phyloP scores from a whole-genome alignment of 139 green algal genomes.

The Coelastrella sp. region DNA sequence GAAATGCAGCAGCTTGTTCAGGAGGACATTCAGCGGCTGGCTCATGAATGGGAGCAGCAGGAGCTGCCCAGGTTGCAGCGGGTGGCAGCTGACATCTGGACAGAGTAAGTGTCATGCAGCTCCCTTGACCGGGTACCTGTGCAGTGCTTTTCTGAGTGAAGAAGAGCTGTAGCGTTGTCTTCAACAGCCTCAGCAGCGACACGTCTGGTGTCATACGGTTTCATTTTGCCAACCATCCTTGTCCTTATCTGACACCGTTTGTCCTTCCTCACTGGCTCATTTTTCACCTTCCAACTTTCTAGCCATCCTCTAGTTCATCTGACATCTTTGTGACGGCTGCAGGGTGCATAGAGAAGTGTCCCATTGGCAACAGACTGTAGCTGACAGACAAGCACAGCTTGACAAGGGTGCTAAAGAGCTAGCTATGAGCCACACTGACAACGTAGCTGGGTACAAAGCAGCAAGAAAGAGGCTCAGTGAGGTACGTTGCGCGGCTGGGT shows the following conservation, averaged over 20 bases:
- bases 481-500: neutral
- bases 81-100: neutral
- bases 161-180: too few species aligned
- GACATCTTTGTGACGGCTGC: neutral
- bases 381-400: neutral
- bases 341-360: neutral
- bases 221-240: too few species aligned
- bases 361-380: neutral
- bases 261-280: neutral
- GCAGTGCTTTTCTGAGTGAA: neutral
- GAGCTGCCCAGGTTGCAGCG: conserved; percentile 11
- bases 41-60: neutral
- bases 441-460: neutral
- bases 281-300: neutral
- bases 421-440: neutral
- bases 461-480: neutral
- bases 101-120: neutral
- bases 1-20: conserved; percentile 1
- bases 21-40: conserved; percentile 6
- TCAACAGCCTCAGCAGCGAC: too few species aligned
- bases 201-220: too few species aligned
- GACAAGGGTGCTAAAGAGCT: neutral
- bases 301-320: neutral
- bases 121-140: neutral
- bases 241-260: too few species aligned